Evolutionary conservation across 2,329 filamentous ascomycete species (phyloP).

Genomic region (Aspergillus ochraceus): DNA sequence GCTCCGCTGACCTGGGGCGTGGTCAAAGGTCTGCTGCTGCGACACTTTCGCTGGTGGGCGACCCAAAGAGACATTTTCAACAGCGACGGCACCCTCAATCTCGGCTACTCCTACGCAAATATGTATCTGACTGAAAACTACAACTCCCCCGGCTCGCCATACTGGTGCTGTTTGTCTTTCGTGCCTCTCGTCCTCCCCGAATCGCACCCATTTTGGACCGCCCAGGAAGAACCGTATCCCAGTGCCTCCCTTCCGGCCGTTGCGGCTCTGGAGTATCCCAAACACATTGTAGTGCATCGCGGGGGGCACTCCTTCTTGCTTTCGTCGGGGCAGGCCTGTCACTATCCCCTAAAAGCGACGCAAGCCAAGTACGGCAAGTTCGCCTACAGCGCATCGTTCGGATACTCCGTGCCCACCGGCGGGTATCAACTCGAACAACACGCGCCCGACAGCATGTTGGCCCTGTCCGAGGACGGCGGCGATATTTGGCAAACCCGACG

Average conservation of each 20-base stretch:
- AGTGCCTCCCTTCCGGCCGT: conserved; percentile 57
- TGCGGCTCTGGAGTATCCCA: conserved; percentile 65
- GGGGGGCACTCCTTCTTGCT: conserved; percentile 77
- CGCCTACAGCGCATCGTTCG: conserved; percentile 73
- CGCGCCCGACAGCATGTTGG: conserved; percentile 72
- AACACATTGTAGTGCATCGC: conserved; percentile 69
- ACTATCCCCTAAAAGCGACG: conserved; percentile 77
- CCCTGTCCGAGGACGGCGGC: conserved; percentile 73
- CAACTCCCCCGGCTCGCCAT: conserved; percentile 71
- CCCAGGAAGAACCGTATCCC: conserved; percentile 62
- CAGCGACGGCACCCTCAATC: conserved; percentile 69
- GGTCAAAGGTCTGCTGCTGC: conserved; percentile 72
- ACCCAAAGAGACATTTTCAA: conserved; percentile 74
- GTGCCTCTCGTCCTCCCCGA: conserved; percentile 70
- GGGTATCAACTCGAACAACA: conserved; percentile 75
- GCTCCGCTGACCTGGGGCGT: conserved; percentile 74
- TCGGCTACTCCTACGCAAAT: conserved; percentile 77
- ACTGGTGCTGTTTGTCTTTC: conserved; percentile 79
- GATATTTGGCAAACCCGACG: conserved; percentile 78
- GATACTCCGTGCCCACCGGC: conserved; percentile 74
- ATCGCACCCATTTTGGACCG: conserved; percentile 73
- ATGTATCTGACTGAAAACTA: conserved; percentile 83
- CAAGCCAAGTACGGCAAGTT: conserved; percentile 81
- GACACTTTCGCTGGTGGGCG: conserved; percentile 79
- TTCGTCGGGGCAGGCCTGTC: conserved; percentile 75